Base-by-base conservation (phyloP, 2,329 filamentous ascomycete species). In the Dothiorella sarmentorum region DNA sequence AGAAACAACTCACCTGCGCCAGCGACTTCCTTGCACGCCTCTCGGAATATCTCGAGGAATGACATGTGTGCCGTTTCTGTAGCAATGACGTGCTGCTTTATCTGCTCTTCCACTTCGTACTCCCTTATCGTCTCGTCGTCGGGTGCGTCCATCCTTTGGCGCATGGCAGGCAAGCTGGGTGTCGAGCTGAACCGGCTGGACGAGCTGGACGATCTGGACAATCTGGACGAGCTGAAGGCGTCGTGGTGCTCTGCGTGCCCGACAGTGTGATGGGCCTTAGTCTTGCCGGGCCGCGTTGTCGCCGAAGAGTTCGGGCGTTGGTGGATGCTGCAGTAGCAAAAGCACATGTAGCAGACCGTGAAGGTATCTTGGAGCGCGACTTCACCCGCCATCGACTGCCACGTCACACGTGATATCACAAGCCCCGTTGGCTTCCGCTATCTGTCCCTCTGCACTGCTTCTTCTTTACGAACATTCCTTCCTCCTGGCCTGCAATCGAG, bases 351-450 rank as follows among this genome's bases (percentile, higher is more conserved):
- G n/a, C 47, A 37, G 27, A 11, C 17, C 20, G 10, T 9, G 29
- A 11, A 35, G 13, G n/a, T 37, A 35, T 53, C 49, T n/a, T 26
- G 37, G 35, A 26, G 35, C 26, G 24, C 43, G 24, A 15, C 43
- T 27, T 38, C 49, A 29, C 49, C 20, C 35, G 35, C 33, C 15
- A 37, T 37, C 49, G 24, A 40, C 49, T n/a, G 49, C 49, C 49
- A 53, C 49, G 49, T 53, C 49, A 53, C 49, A 53, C 49, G 49
- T 53, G 49, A 53, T 53, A 40, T 40, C 35, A 40, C 49, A 38
- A 17, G 49, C 49, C 33, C n/a, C 37, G 22, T 9, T 26, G 18
- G 13, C 45, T 20, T n/a, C 20, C 15, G n/a, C 10, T n/a, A 7
- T 22, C 49, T 24, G 7, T 53, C 49, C 7, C 29, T 53, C 49